Percentiles rank a stretch among this genome's conserved stretches.
phyloP scores from a whole-genome alignment of 139 green algal genomes.

The Coelastrella sp. region DNA sequence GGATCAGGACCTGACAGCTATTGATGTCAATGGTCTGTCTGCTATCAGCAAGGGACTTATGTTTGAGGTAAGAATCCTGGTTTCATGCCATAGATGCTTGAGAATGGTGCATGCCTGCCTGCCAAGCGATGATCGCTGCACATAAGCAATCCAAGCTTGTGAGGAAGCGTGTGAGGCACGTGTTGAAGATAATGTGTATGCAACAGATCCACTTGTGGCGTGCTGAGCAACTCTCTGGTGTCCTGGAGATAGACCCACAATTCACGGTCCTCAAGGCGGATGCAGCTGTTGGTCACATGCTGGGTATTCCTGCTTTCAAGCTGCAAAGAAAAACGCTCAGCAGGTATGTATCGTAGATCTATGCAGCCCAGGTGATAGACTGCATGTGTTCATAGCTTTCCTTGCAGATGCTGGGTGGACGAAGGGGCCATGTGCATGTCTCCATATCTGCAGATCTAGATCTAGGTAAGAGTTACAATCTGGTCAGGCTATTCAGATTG shows the following conservation, averaged over 20 bases:
- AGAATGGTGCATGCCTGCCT: background rate
- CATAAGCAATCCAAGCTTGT: no score
- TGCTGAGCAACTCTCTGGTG: background rate
- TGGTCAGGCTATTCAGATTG: no score
- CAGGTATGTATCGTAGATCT: background rate
- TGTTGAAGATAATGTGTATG: no score
- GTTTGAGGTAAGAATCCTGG: background rate
- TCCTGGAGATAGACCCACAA: background rate
- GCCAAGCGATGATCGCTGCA: no score
- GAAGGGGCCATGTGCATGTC: no score
- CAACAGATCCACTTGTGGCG: slow-evolving; percentile 23
- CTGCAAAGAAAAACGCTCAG: slow-evolving; percentile 10
- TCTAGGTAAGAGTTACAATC: no score
- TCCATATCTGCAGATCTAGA: no score
- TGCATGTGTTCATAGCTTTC: no score
- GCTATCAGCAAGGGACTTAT: background rate
- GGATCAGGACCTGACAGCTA: background rate
- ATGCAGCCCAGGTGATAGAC: no score
- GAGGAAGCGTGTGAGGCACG: no score
- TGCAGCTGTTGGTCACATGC: background rate
- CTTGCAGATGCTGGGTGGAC: no score
- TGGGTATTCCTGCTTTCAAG: background rate
- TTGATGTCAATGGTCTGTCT: background rate
- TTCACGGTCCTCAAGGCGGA: slow-evolving; percentile 36
- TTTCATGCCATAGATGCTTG: background rate